phyloP scores from a whole-genome alignment of 192 early-diverging fungal genomes.

The Coemansia sp. region DNA sequence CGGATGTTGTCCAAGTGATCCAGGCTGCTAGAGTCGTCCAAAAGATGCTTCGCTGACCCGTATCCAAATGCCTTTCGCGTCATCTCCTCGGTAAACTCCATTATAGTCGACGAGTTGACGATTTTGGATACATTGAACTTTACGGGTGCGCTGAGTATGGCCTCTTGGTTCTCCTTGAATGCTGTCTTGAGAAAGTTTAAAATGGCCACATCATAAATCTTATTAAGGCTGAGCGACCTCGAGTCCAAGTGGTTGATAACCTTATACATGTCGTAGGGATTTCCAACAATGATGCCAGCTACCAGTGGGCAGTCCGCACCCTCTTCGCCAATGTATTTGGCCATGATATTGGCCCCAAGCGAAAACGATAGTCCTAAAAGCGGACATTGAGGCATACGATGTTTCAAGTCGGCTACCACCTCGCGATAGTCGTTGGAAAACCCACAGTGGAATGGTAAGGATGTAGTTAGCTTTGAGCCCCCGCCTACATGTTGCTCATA shows the following conservation, averaged over 20 bases:
- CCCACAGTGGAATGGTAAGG: conserved; percentile 80
- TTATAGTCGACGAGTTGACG: conserved; percentile 61
- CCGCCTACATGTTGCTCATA: conserved; percentile 50
- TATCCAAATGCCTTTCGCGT: conserved; percentile 79
- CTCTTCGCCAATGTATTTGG: conserved; percentile 88
- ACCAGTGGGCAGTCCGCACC: conserved; percentile 73
- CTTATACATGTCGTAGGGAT: conserved; percentile 83
- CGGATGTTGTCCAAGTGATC: conserved; percentile 65
- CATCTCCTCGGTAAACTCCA: conserved; percentile 83
- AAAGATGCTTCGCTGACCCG: conserved; percentile 81
- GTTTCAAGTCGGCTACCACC: conserved; percentile 27
- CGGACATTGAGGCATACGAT: conserved; percentile 66
- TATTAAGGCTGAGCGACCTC: conserved; percentile 59
- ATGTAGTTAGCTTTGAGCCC: conserved; percentile 70
- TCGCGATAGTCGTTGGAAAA: conserved; percentile 76
- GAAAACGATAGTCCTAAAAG: conserved; percentile 87
- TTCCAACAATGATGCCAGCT: conserved; percentile 78
- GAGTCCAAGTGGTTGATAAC: conserved; percentile 57
- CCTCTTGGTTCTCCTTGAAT: conserved; percentile 46
- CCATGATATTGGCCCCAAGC: conserved; percentile 90
- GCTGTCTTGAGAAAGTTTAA: conserved; percentile 59
- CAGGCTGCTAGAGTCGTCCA: conserved; percentile 66
- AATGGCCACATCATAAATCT: conserved; percentile 60
- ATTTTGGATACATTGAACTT: conserved; percentile 59
- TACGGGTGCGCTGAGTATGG: conserved; percentile 46